Conservation (phyloP, 179 eudicot species). For the Gypsophila paniculata region DNA sequence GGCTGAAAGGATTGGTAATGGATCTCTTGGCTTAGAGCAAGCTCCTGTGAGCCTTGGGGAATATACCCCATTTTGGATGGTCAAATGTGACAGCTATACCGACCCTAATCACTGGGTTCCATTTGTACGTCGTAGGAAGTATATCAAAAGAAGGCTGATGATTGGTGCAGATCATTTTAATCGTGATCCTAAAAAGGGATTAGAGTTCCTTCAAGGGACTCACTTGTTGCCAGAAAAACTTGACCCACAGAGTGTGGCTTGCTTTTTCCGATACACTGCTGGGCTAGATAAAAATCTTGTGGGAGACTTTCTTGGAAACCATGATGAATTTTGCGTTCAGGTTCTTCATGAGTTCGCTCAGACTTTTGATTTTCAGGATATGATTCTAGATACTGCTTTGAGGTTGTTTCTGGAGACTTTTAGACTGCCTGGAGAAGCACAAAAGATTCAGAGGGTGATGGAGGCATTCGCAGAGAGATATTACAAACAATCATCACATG, state of each 20-base stretch:
- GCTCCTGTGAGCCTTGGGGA: slow-evolving; percentile 55
- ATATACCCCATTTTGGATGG: slow-evolving; percentile 68
- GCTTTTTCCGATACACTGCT: slow-evolving; percentile 68
- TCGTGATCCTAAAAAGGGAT: slow-evolving; percentile 66
- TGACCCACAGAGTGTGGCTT: slow-evolving; percentile 69
- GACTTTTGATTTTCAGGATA: slow-evolving; percentile 65
- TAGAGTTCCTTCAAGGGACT: slow-evolving; percentile 70
- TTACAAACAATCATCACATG: slow-evolving; percentile 62
- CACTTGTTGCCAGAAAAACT: slow-evolving; percentile 65
- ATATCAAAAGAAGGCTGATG: slow-evolving; percentile 62
- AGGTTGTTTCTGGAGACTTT: slow-evolving; percentile 53
- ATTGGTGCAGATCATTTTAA: slow-evolving; percentile 78
- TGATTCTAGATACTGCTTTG: slow-evolving; percentile 49
- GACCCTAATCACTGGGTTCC: slow-evolving; percentile 74
- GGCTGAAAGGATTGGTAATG: slow-evolving; percentile 71
- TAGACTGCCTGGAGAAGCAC: slow-evolving; percentile 57
- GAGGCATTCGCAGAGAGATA: slow-evolving; percentile 71
- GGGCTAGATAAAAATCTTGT: slow-evolving; percentile 69
- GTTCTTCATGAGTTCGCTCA: slow-evolving; percentile 72
- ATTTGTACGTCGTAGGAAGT: slow-evolving; percentile 57
- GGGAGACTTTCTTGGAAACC: slow-evolving; percentile 73
- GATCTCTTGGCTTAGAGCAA: slow-evolving; percentile 47
- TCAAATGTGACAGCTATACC: slow-evolving; percentile 54
- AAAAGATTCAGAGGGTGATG: slow-evolving; percentile 66
- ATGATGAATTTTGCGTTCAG: slow-evolving; percentile 68